Base-by-base conservation (phyloP, 2,329 filamentous ascomycete genomes). In the Alternaria sp. region DNA sequence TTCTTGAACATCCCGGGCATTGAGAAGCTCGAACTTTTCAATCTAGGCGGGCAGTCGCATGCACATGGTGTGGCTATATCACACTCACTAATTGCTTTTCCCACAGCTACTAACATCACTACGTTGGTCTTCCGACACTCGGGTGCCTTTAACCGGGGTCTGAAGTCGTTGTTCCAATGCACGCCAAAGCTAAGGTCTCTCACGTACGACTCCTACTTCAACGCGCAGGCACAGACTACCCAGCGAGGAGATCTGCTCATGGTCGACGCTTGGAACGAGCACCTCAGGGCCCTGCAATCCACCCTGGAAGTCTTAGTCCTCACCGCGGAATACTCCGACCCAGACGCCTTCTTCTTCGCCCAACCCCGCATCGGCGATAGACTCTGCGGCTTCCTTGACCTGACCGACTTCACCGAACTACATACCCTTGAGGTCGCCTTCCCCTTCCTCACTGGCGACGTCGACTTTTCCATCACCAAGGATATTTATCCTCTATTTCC, bases 371-470 rank as follows among this genome's bases (percentile, higher is more conserved):
- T 69, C 19, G 51, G 59, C 10, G 32, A 65, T 15, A 63, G 60
- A 21, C 47, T 73, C 4, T 61, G 59, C 32, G 72, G 71, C 2
- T 69, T 63, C 44, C 72, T 76, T 9, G 68, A 77, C 15, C 50
- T 76, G 6, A 68, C 71, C 10, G 28, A 45, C 7, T 70, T 75
- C 26, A 49, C 67, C 6, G 43, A 57, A n/a, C 46, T 77, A 21
- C 66, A 72, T n/a, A 73, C 67, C 12, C 53, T 77, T 4, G 73
- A 77, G 43, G 64, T 68, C 0, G 71, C 72, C 2, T 62, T 73
- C 26, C 67, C 72, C 3, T 74, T 73, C 46, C 32, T 76, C n/a
- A 75, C 68, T 4, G 73, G 72, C 28, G 71, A 76, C 21, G 43
- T 56, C 10, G 57, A 67, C 0, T 74, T 75, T 25, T 69, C 59